These are phyloP conservation scores for Trichophyton verrucosum DNA, from an alignment of 2,329 filamentous ascomycete genomes.

Conservation along the genomic window DNA sequence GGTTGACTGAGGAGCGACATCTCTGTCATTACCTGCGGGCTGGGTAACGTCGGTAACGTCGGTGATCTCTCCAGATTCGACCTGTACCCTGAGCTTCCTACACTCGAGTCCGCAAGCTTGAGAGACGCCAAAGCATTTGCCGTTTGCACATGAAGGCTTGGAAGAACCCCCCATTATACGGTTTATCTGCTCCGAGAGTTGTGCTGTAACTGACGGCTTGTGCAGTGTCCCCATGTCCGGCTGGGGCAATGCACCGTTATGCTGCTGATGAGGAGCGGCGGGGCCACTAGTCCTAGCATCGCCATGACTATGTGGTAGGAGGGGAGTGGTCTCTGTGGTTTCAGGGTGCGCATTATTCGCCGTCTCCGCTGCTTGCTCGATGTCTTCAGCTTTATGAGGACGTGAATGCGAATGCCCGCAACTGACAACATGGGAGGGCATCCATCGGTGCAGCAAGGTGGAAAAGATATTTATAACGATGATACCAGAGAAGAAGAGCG, in stretches of 20 bases:
- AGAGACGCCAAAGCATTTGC: constrained; percentile 50
- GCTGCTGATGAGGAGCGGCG: neutral
- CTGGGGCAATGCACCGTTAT: neutral
- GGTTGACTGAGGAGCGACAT: neutral
- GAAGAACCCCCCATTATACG: constrained; percentile 9
- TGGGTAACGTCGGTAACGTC: constrained; percentile 1
- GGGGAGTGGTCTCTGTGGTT: constrained; percentile 5
- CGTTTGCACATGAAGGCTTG: constrained; percentile 38
- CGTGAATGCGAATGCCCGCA: constrained; percentile 36
- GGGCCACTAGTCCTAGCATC: neutral
- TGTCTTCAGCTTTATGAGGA: constrained; percentile 23
- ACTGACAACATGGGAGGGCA: constrained; percentile 39
- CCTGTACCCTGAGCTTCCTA: constrained; percentile 35
- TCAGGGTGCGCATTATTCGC: constrained; percentile 15
- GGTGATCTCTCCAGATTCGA: neutral
- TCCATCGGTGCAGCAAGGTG: constrained; percentile 33
- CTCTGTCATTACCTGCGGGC: neutral
- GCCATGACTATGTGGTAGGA: neutral
- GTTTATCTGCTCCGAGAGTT: constrained; percentile 9
- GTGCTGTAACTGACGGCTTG: constrained; percentile 6
- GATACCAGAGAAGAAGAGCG: constrained; percentile 37
- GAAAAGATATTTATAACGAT: constrained; percentile 36
- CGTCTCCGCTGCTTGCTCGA: constrained; percentile 21
- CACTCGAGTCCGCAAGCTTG: constrained; percentile 51
- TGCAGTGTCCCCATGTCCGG: neutral